phyloP scores from a whole-genome alignment of 306 rosid genomes.

The Canavalia gladiata region DNA sequence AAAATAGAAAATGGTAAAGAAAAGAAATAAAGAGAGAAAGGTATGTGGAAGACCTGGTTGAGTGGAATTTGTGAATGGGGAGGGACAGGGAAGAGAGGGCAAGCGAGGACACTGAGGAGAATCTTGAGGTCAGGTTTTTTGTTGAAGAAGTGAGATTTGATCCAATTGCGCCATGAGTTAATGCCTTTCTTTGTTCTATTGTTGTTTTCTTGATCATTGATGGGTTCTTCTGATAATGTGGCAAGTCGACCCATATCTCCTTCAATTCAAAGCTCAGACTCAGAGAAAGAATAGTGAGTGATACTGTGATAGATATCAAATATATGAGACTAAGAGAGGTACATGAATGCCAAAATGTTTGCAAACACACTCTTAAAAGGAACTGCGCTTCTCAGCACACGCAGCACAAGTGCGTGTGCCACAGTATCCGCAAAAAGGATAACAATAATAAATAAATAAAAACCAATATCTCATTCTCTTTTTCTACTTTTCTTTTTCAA shows the following conservation, averaged over 20 bases:
- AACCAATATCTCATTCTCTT: no score
- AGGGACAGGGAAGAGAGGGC: slow-evolving; percentile 84
- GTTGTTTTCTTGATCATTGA: slow-evolving; percentile 54
- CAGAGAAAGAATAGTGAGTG: background rate
- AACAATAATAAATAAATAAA: background rate
- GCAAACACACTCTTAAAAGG: slow-evolving; percentile 19
- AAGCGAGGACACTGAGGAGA: slow-evolving; percentile 84
- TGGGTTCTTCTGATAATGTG: slow-evolving; percentile 81
- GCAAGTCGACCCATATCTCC: slow-evolving; percentile 67
- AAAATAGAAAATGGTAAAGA: no score
- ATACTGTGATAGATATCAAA: background rate
- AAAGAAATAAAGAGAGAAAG: background rate
- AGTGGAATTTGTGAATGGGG: slow-evolving; percentile 49
- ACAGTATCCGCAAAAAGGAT: background rate
- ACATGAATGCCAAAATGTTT: background rate
- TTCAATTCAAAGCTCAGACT: background rate
- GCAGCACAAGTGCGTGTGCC: slow-evolving; percentile 32
- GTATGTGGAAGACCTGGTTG: slow-evolving; percentile 37
- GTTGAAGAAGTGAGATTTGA: slow-evolving; percentile 70
- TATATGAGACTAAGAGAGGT: background rate
- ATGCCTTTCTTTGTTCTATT: slow-evolving; percentile 48
- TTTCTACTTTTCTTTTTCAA: no score
- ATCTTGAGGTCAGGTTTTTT: slow-evolving; percentile 76
- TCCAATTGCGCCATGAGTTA: slow-evolving; percentile 80
- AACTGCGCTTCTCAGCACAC: background rate